These are phyloP conservation scores for Grosmannia huntii DNA, from an alignment of 2,329 filamentous ascomycete species.

Conservation along the genomic window DNA sequence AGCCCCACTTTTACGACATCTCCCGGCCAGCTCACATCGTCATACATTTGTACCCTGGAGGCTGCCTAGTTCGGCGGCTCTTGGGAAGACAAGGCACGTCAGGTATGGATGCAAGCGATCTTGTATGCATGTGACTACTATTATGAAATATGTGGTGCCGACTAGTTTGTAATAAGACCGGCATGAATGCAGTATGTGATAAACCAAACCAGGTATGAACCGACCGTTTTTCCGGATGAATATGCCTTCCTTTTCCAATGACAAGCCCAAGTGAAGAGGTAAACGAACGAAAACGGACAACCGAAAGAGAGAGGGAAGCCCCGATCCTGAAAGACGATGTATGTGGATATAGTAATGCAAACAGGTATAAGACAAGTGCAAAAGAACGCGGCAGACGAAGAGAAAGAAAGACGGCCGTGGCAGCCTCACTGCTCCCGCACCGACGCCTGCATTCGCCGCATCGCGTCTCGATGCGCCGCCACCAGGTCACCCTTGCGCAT, in stretches of 20 bases:
- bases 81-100: neutral
- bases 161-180: neutral
- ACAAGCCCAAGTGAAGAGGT: neutral
- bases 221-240: neutral
- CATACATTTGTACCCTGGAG: neutral
- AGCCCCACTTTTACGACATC: neutral
- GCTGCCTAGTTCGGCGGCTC: neutral
- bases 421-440: neutral
- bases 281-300: neutral
- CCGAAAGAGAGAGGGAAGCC: neutral
- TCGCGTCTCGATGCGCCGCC: slow-evolving; percentile 63
- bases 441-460: slow-evolving; percentile 61
- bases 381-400: neutral
- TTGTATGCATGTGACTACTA: neutral
- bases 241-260: neutral
- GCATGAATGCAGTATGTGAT: neutral
- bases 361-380: neutral
- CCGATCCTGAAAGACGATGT: neutral
- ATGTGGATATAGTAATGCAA: neutral
- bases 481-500: slow-evolving; percentile 68
- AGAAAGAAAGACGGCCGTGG: neutral
- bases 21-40: neutral
- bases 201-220: neutral
- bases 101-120: no score
- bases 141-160: neutral